A percentile compares a stretch with the other conserved stretches of the same genome.
Evolutionary conservation across 768 basidiomycete species (phyloP).

Genomic region (Baorangia bicolor): DNA sequence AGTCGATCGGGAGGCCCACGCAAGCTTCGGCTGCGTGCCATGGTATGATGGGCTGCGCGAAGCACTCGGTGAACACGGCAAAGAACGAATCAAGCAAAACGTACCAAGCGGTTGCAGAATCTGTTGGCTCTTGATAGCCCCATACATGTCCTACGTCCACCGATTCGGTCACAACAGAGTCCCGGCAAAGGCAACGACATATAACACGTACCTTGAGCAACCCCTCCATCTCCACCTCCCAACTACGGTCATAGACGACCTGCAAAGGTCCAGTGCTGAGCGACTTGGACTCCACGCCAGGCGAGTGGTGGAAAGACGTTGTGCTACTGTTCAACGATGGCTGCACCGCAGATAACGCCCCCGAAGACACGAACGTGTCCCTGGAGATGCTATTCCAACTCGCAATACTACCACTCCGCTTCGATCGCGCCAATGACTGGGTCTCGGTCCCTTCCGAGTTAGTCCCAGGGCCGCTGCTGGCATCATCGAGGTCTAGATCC

Average conservation of each 20-base stretch:
- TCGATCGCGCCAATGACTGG: constrained; percentile 46
- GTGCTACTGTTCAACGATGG: constrained; percentile 58
- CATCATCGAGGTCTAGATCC: constrained; percentile 67
- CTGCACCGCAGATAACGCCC: constrained; percentile 34
- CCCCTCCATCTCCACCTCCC: constrained; percentile 86
- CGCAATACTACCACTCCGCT: constrained; percentile 79
- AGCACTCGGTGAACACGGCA: constrained; percentile 59
- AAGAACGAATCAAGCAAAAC: constrained; percentile 41
- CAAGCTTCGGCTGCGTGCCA: constrained; percentile 67
- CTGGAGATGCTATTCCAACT: constrained; percentile 81
- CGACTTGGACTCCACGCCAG: constrained; percentile 39
- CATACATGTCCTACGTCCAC: constrained; percentile 81
- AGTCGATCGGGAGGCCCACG: constrained; percentile 71
- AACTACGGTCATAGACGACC: constrained; percentile 58
- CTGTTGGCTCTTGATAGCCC: constrained; percentile 85
- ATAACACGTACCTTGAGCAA: constrained; percentile 66
- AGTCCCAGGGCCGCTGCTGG: constrained; percentile 54
- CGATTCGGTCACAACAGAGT: not conserved
- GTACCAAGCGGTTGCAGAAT: constrained; percentile 78
- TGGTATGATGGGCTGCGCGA: constrained; percentile 40
- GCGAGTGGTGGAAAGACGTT: constrained; percentile 59
- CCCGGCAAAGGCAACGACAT: not conserved
- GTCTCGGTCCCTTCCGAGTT: constrained; percentile 60
- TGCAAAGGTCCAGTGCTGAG: constrained; percentile 34
- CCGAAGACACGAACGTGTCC: constrained; percentile 50